A percentile compares a stretch with the other conserved stretches of the same genome.
phyloP scores from a whole-genome alignment of 2,329 filamentous ascomycete genomes.

The Camptophora hylomeconis region DNA sequence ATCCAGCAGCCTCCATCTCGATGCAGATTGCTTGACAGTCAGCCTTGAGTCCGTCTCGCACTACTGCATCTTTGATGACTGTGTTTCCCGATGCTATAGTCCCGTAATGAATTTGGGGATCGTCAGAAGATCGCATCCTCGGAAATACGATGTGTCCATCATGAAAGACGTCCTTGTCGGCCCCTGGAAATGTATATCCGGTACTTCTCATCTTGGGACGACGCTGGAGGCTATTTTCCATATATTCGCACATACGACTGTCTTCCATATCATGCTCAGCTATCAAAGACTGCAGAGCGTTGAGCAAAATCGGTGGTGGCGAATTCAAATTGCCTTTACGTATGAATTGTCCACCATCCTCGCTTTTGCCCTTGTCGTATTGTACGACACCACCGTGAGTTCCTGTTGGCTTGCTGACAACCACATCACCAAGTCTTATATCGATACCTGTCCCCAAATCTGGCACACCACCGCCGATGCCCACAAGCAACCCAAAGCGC shows the following conservation, averaged over 20 bases:
- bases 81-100: slow-evolving; percentile 19
- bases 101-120: slow-evolving; percentile 24
- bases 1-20: slow-evolving; percentile 9
- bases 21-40: slow-evolving; percentile 7
- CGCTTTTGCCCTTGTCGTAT: slow-evolving; percentile 19
- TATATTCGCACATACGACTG: not conserved
- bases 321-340: slow-evolving; percentile 13
- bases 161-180: not conserved
- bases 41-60: slow-evolving; percentile 7
- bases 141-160: too few species aligned
- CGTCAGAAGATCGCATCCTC: too few species aligned
- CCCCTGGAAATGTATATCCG: not conserved
- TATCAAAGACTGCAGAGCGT: not conserved
- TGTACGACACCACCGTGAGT: slow-evolving; percentile 19
- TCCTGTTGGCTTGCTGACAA: slow-evolving; percentile 15
- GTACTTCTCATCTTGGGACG: not conserved
- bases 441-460: slow-evolving; percentile 6
- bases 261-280: not conserved
- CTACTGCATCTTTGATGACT: slow-evolving; percentile 15
- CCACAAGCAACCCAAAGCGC: slow-evolving; percentile 14
- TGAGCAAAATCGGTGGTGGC: slow-evolving; percentile 6
- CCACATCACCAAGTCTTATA: slow-evolving; percentile 18
- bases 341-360: slow-evolving; percentile 6
- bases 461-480: slow-evolving; percentile 17
- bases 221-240: not conserved